A percentile compares a stretch with the other conserved stretches of the same genome.
These are phyloP conservation scores for Pulveroboletus sp. DNA, from an alignment of 768 basidiomycete genomes.

Conservation along the genomic window DNA sequence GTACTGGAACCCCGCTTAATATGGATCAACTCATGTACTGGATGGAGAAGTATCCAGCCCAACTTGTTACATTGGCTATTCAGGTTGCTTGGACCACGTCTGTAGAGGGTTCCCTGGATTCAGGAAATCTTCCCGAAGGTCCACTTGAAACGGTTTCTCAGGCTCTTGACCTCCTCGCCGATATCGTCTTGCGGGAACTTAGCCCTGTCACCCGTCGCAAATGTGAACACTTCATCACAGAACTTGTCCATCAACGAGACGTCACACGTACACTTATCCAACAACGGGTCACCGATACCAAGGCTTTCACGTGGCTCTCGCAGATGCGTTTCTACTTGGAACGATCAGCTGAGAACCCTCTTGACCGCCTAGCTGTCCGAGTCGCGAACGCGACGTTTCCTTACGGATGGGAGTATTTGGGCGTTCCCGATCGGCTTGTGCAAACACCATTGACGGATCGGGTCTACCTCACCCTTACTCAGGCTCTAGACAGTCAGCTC, in stretches of 20 bases:
- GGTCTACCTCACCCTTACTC: conserved; percentile 94
- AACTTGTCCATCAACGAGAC: conserved; percentile 97
- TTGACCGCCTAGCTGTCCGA: conserved; percentile 76
- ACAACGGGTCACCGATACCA: conserved; percentile 58
- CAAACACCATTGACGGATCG: conserved; percentile 97
- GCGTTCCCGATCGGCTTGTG: conserved; percentile 93
- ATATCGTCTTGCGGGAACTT: conserved; percentile 91
- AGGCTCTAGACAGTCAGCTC: conserved; percentile 91
- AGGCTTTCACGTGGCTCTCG: conserved; percentile 89
- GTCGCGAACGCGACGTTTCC: conserved; percentile 92
- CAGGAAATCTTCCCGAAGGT: conserved; percentile 51
- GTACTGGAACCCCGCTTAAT: conserved; percentile 55
- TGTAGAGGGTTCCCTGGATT: conserved; percentile 70
- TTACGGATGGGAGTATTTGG: conserved; percentile 99
- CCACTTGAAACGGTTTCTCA: conserved; percentile 75
- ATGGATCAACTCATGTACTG: conserved; percentile 76
- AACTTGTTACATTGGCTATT: conserved; percentile 91
- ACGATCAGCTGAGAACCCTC: conserved; percentile 61
- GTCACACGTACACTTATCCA: conserved; percentile 80
- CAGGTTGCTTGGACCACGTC: conserved; percentile 93
- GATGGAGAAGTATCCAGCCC: conserved; percentile 94
- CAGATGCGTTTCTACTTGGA: conserved; percentile 99
- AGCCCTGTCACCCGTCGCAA: conserved; percentile 90
- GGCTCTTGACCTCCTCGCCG: conserved; percentile 92
- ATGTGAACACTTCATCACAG: conserved; percentile 98